Percentiles rank a stretch among this genome's conserved stretches.
phyloP scores from a whole-genome alignment of 2,329 filamentous ascomycete genomes.

The Microdochium nivale region DNA sequence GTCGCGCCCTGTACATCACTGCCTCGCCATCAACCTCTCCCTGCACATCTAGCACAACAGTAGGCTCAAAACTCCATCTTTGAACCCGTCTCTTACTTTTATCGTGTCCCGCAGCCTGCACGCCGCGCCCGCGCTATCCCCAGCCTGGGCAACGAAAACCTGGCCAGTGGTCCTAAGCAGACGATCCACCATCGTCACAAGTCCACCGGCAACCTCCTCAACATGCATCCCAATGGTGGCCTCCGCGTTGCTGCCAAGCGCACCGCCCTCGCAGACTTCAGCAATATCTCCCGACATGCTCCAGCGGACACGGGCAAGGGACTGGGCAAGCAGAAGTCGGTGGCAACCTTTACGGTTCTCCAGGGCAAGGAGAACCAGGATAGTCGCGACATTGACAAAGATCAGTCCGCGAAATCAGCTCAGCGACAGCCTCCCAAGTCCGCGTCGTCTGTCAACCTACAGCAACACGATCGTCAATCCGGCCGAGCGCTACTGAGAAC shows the following conservation, averaged over 20 bases:
- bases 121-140: constrained; percentile 51
- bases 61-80: not conserved
- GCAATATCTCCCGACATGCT: constrained; percentile 48
- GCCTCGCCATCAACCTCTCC: not conserved
- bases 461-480: not conserved
- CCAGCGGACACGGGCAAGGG: constrained; percentile 2
- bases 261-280: constrained; percentile 74
- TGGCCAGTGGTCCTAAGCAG: constrained; percentile 43
- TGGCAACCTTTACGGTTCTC: constrained; percentile 10
- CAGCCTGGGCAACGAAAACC: constrained; percentile 63
- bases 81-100: not conserved
- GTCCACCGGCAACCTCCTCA: constrained; percentile 57
- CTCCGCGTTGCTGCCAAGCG: constrained; percentile 64
- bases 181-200: constrained; percentile 74
- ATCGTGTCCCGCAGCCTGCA: constrained; percentile 50
- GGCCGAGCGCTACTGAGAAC: not conserved
- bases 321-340: constrained; percentile 11
- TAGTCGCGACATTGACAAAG: constrained; percentile 17
- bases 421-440: constrained; percentile 17
- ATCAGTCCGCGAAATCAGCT: constrained; percentile 28
- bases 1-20: not conserved
- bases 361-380: constrained; percentile 36
- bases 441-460: constrained; percentile 5
- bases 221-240: constrained; percentile 39
- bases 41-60: not conserved